Base-by-base conservation (phyloP, 768 basidiomycete species). In the Suillus americanus region DNA sequence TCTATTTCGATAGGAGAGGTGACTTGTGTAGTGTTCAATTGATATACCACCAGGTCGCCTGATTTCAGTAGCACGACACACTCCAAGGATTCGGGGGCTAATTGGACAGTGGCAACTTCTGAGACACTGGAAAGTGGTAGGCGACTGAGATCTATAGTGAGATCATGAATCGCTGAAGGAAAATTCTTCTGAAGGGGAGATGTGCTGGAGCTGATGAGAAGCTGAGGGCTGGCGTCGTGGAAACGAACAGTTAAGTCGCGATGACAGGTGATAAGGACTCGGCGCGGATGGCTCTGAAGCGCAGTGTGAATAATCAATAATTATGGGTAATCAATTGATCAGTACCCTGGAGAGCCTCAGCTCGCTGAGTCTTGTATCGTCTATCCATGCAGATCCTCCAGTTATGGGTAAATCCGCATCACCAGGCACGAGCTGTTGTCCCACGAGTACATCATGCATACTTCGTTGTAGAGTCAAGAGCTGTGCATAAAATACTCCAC, bases 161-260 rank as follows among this genome's bases (percentile, higher is more conserved):
- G 81, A 20, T 82, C 79, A 6, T 83, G 82, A 10, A 93, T 79
- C 1, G 83, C 77, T n/a, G 81, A 80, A 0, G 94, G 94, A 69
- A 87, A 95, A 63, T 87, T 81, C 61, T 82, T 79, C 30, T 82
- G 76, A 2, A 93, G 73, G 4, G 89, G 85, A 12, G 80, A 78
- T 4, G 81, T 79, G 7, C 77, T 74, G 5, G 78, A 70, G 54
- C 77, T 76, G 41, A 85, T 77, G 3, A 93, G 77, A 2, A 94
- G 79, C 35, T 90, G 88, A 5, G 86, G 82, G 62, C 91, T 92
- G 48, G 89, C 74, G 73, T 97, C 94, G 67, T 86, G 86, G 74
- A 95, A 91, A 62, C 83, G 85, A 23, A 95, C 76, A 5, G 82
- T 83, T 23, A 87, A 78, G 72, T 94, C 88, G 12, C 78, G 76